Conservation (phyloP, 2,329 filamentous ascomycete species). For the Esteya vermicola region DNA sequence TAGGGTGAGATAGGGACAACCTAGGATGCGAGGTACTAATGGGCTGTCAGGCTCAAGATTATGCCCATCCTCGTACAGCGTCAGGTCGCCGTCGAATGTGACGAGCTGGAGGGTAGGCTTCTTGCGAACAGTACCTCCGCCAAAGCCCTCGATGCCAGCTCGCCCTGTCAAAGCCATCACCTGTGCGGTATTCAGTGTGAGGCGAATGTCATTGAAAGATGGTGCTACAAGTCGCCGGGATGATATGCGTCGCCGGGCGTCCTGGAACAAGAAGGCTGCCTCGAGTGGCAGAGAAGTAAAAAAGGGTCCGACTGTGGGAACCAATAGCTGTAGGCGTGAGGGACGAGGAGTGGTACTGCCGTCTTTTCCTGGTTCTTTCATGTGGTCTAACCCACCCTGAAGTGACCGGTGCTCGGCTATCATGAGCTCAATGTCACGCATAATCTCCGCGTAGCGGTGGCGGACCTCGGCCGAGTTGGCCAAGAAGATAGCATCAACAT, state of each 20-base stretch:
- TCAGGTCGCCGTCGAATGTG: conserved; percentile 96
- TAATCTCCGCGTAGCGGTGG: conserved; percentile 84
- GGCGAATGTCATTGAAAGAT: conserved; percentile 89
- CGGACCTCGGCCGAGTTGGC: conserved; percentile 71
- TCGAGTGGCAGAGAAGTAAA: conserved; percentile 80
- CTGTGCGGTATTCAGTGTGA: conserved; percentile 90
- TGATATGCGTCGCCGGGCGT: conserved; percentile 73
- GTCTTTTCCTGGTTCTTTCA: no score
- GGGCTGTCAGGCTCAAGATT: conserved; percentile 63
- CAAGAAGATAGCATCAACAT: conserved; percentile 47
- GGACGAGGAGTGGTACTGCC: conserved; percentile 29
- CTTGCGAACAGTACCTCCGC: no score
- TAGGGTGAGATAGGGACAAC: conserved; percentile 18
- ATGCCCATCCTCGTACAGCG: conserved; percentile 82
- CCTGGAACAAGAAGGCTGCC: conserved; percentile 84
- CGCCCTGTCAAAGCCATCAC: conserved; percentile 67
- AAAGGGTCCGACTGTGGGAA: conserved; percentile 84
- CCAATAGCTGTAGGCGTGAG: conserved; percentile 84
- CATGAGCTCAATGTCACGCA: conserved; percentile 82
- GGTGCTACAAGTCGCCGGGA: conserved; percentile 86
- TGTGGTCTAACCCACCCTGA: conserved; percentile 44
- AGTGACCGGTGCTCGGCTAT: conserved; percentile 86
- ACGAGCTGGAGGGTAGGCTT: conserved; percentile 63
- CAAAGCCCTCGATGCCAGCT: not conserved
- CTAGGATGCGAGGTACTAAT: conserved; percentile 51